These are phyloP conservation scores for Penicillium griseofulvum DNA, from an alignment of 2,329 filamentous ascomycete genomes.

Conservation along the genomic window DNA sequence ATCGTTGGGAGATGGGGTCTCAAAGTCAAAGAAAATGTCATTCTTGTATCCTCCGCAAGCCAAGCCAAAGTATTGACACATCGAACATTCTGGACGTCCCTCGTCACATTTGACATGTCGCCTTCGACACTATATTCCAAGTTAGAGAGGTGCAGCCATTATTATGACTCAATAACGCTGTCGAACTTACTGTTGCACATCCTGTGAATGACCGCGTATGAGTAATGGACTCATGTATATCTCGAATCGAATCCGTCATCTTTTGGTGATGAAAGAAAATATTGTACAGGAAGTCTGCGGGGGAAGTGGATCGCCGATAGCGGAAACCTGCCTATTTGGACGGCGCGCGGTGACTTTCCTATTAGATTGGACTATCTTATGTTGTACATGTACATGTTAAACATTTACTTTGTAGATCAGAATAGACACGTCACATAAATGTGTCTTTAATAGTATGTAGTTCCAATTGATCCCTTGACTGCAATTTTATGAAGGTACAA, in stretches of 20 bases:
- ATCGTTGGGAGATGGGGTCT: slow-evolving; percentile 12
- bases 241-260: slow-evolving; percentile 6
- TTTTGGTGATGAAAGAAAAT: not conserved
- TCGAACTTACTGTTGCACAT: slow-evolving; percentile 12
- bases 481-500: not conserved
- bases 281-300: slow-evolving; percentile 6
- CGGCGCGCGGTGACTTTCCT: slow-evolving; percentile 10
- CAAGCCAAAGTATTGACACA: slow-evolving; percentile 37
- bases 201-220: slow-evolving; percentile 18
- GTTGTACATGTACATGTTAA: not conserved
- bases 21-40: slow-evolving; percentile 37
- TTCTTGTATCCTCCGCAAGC: slow-evolving; percentile 44
- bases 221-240: not conserved
- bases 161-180: not conserved
- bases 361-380: not conserved
- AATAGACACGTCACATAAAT: not conserved
- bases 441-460: not conserved
- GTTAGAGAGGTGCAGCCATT: not conserved
- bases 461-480: not conserved
- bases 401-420: too few species aligned
- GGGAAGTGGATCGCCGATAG: slow-evolving; percentile 15
- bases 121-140: slow-evolving; percentile 32
- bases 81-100: slow-evolving; percentile 39
- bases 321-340: slow-evolving; percentile 12
- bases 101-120: slow-evolving; percentile 50